Conservation (phyloP, 305 asterid genomes). For the Solanum hybrid region DNA sequence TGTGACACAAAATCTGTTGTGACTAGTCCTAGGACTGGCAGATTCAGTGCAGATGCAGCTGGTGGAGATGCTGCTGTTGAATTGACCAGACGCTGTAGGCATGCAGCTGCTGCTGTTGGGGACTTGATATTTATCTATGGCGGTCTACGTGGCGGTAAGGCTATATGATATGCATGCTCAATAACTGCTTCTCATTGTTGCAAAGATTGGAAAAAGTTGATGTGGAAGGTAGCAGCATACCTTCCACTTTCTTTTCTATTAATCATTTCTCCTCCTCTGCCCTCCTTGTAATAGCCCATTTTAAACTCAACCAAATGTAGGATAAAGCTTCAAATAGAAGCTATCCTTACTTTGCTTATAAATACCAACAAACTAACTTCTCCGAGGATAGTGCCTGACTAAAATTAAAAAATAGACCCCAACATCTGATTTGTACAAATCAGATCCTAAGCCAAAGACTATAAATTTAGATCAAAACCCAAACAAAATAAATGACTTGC, state of each 20-base stretch:
- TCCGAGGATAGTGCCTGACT: neutral
- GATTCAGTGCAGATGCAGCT: constrained; percentile 96
- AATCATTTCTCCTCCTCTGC: neutral
- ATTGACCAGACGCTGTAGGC: constrained; percentile 96
- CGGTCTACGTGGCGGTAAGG: constrained; percentile 98
- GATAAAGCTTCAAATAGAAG: neutral
- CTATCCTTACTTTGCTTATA: neutral
- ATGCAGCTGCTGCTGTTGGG: constrained; percentile 96
- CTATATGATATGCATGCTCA: neutral
- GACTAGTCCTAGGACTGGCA: constrained; percentile 91
- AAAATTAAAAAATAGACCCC: neutral
- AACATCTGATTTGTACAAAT: neutral
- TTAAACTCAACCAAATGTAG: neutral
- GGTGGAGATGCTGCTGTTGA: constrained; percentile 99
- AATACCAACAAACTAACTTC: neutral
- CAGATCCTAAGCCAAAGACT: neutral
- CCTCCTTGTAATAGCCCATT: neutral
- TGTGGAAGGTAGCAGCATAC: neutral
- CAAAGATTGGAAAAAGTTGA: neutral
- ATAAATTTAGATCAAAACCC: neutral
- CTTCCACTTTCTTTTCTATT: neutral
- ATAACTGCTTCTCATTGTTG: neutral
- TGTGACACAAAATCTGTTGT: constrained; percentile 95
- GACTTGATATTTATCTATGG: constrained; percentile 96
- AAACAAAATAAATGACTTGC: neutral